Evolutionary conservation across 2,329 filamentous ascomycete species (phyloP).

Genomic region (Apiospora malaysiana): DNA sequence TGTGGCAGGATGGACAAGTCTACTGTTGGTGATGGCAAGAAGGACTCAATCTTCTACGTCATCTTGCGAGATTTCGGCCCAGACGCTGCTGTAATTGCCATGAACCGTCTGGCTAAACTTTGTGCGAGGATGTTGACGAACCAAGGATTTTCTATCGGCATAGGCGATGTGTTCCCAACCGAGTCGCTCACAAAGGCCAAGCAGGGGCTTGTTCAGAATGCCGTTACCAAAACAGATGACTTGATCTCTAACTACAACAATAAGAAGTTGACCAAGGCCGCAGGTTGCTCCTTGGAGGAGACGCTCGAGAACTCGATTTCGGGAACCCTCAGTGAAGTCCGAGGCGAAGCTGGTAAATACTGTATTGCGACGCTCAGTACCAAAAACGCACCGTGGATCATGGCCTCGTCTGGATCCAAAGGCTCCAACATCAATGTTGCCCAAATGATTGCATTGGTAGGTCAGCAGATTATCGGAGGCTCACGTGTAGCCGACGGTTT

Average conservation of each 20-base stretch:
- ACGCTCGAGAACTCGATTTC: constrained; percentile 91
- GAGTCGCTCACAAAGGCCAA: constrained; percentile 74
- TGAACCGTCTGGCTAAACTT: constrained; percentile 92
- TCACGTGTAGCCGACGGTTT: constrained; percentile 94
- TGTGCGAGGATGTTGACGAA: constrained; percentile 89
- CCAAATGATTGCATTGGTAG: constrained; percentile 97
- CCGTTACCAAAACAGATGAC: constrained; percentile 82
- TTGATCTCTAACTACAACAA: constrained; percentile 81
- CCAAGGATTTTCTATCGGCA: constrained; percentile 93
- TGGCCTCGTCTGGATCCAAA: constrained; percentile 97
- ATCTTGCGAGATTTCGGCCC: constrained; percentile 95
- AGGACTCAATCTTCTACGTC: constrained; percentile 96
- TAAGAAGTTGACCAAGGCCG: constrained; percentile 82
- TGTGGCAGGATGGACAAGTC: constrained; percentile 98
- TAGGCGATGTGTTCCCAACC: constrained; percentile 91
- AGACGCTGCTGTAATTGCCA: constrained; percentile 84
- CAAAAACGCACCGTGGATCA: constrained; percentile 91
- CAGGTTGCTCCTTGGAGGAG: constrained; percentile 89
- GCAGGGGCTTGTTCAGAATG: constrained; percentile 74
- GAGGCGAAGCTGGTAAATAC: constrained; percentile 87
- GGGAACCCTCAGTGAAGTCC: constrained; percentile 88
- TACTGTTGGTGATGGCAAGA: constrained; percentile 96
- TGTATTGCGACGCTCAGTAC: constrained; percentile 90
- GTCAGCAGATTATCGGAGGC: constrained; percentile 96
- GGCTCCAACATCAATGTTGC: constrained; percentile 98